Conservation (phyloP, 768 basidiomycete genomes). For the Suillus ampliporus region DNA sequence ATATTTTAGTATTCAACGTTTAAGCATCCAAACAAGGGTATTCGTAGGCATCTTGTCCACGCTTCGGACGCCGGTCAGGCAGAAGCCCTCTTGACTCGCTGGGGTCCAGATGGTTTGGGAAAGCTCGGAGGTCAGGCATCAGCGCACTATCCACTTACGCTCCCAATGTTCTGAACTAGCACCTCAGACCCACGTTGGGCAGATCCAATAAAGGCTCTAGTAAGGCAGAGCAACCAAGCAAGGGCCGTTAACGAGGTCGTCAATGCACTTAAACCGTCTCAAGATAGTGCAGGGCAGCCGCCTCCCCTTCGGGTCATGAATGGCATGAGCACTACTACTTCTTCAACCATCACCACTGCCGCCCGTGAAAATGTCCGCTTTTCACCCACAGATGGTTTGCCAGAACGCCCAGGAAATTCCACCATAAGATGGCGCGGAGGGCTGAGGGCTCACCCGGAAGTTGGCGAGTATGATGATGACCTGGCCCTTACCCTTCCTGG, state of each 20-base stretch:
- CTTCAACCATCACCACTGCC: slow-evolving; percentile 76
- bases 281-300: slow-evolving; percentile 44
- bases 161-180: slow-evolving; percentile 26
- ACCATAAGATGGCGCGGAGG: slow-evolving; percentile 64
- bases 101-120: slow-evolving; percentile 88
- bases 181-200: slow-evolving; percentile 85
- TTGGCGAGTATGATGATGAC: slow-evolving; percentile 58
- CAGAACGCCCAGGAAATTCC: slow-evolving; percentile 62
- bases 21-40: slow-evolving; percentile 22
- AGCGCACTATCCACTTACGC: slow-evolving; percentile 18
- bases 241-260: slow-evolving; percentile 80
- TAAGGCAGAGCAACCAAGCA: slow-evolving; percentile 69
- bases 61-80: slow-evolving; percentile 91
- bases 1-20: slow-evolving; percentile 16
- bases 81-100: slow-evolving; percentile 83
- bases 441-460: slow-evolving; percentile 69
- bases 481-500: slow-evolving; percentile 27
- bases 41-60: slow-evolving; percentile 81
- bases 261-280: slow-evolving; percentile 66
- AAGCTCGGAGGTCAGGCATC: slow-evolving; percentile 78
- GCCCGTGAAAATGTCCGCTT: slow-evolving; percentile 70
- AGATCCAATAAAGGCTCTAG: slow-evolving; percentile 80
- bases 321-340: slow-evolving; percentile 70
- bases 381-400: slow-evolving; percentile 52
- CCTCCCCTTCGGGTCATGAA: slow-evolving; percentile 80